Percentiles rank a stretch among this genome's conserved stretches.
Evolutionary conservation across 2,329 filamentous ascomycete genomes (phyloP).

Genomic region (Fusarium globosum): DNA sequence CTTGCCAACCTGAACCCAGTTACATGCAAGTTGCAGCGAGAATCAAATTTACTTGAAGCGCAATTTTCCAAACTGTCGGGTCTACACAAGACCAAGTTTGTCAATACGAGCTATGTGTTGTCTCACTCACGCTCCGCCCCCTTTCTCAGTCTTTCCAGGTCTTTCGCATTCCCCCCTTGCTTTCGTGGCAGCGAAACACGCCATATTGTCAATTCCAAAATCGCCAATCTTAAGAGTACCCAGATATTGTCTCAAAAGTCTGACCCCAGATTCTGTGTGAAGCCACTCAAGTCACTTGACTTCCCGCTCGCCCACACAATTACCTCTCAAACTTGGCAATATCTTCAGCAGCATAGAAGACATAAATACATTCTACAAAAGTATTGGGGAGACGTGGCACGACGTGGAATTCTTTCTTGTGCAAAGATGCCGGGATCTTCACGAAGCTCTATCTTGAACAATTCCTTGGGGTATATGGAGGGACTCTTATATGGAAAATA

Average conservation of each 20-base stretch:
- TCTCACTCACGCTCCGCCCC: constrained; percentile 32
- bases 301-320: constrained; percentile 22
- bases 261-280: constrained; percentile 27
- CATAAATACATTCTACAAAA: not conserved
- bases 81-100: constrained; percentile 42
- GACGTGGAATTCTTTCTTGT: not conserved
- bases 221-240: constrained; percentile 40
- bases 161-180: constrained; percentile 20
- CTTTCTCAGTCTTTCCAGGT: constrained; percentile 27
- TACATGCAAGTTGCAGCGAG: constrained; percentile 42
- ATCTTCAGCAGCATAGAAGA: not conserved
- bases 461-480: constrained; percentile 41
- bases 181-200: constrained; percentile 26
- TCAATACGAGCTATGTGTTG: constrained; percentile 40
- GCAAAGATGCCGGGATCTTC: constrained; percentile 10
- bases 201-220: constrained; percentile 16
- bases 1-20: constrained; percentile 32
- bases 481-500: constrained; percentile 28
- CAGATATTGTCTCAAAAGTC: constrained; percentile 23
- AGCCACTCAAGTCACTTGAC: constrained; percentile 40
- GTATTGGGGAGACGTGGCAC: not conserved
- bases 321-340: not conserved
- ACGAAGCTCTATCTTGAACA: constrained; percentile 23
- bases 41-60: constrained; percentile 48
- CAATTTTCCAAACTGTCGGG: constrained; percentile 54